Percentiles rank a stretch among this genome's conserved stretches.
phyloP scores from a whole-genome alignment of 2,329 filamentous ascomycete genomes.

The Cladophialophora chaetospira region DNA sequence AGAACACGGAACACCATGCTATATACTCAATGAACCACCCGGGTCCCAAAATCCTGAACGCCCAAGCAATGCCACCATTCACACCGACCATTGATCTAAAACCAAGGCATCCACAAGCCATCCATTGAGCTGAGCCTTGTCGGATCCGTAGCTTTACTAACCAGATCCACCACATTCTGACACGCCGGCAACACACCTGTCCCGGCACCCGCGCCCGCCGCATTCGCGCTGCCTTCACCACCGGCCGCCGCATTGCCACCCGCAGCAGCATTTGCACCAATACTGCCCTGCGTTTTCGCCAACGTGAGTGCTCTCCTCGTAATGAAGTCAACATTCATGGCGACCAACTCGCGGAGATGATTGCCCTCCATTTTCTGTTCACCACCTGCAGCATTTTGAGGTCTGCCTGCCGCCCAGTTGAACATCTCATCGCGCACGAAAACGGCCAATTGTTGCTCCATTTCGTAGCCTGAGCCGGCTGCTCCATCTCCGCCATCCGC shows the following conservation, averaged over 20 bases:
- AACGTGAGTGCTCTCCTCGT: slow-evolving; percentile 87
- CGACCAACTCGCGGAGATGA: slow-evolving; percentile 75
- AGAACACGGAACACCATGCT: not conserved
- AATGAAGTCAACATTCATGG: slow-evolving; percentile 84
- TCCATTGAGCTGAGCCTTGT: slow-evolving; percentile 85
- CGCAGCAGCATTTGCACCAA: slow-evolving; percentile 7
- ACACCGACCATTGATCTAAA: slow-evolving; percentile 51
- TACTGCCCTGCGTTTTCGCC: slow-evolving; percentile 60
- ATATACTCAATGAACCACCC: not conserved
- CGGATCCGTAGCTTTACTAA: slow-evolving; percentile 90
- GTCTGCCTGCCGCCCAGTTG: slow-evolving; percentile 80
- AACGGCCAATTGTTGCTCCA: slow-evolving; percentile 91
- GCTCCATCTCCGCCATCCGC: slow-evolving; percentile 64
- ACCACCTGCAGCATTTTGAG: slow-evolving; percentile 11
- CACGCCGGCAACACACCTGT: slow-evolving; percentile 80
- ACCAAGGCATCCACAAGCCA: slow-evolving; percentile 95
- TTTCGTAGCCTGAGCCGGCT: slow-evolving; percentile 67
- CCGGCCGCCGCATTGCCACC: not conserved
- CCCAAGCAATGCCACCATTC: not conserved
- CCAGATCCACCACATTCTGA: slow-evolving; percentile 93
- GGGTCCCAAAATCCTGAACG: not conserved
- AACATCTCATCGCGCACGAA: slow-evolving; percentile 98
- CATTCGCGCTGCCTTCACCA: not conserved
- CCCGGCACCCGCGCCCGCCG: not conserved
- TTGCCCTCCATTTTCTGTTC: slow-evolving; percentile 60